Evolutionary conservation across 768 basidiomycete species (phyloP).

Genomic region (Phaffia australis): DNA sequence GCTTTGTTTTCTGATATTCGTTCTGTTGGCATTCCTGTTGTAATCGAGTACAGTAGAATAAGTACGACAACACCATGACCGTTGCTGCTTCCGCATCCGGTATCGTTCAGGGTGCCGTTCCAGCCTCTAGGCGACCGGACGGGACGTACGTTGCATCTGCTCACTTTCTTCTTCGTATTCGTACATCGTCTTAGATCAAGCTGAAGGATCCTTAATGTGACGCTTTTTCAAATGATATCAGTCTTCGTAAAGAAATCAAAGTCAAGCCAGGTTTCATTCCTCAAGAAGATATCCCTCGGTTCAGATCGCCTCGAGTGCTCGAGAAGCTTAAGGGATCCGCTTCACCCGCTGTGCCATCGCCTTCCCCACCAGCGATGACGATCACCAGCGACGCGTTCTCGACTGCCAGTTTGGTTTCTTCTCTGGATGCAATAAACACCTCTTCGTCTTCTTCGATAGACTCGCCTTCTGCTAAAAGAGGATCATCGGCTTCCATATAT

Average conservation of each 20-base stretch:
- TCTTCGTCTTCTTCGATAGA: neutral
- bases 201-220: neutral
- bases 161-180: neutral
- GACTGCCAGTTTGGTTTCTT: neutral
- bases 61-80: neutral
- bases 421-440: neutral
- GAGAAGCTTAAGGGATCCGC: constrained; percentile 1
- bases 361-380: neutral
- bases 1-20: too few species aligned
- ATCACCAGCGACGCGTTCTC: neutral
- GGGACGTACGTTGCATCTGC: constrained; percentile 63
- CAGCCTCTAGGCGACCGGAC: constrained; percentile 67
- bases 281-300: constrained; percentile 82
- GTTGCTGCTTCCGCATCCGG: constrained; percentile 7
- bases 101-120: constrained; percentile 60
- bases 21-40: too few species aligned
- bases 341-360: neutral
- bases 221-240: constrained; percentile 34
- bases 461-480: neutral
- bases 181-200: too few species aligned
- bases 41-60: too few species aligned
- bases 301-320: constrained; percentile 54
- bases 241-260: constrained; percentile 75
- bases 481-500: too few species aligned
- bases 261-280: constrained; percentile 89